phyloP scores from a whole-genome alignment of 208 protist genomes.

The Blechomonas ayalai region DNA sequence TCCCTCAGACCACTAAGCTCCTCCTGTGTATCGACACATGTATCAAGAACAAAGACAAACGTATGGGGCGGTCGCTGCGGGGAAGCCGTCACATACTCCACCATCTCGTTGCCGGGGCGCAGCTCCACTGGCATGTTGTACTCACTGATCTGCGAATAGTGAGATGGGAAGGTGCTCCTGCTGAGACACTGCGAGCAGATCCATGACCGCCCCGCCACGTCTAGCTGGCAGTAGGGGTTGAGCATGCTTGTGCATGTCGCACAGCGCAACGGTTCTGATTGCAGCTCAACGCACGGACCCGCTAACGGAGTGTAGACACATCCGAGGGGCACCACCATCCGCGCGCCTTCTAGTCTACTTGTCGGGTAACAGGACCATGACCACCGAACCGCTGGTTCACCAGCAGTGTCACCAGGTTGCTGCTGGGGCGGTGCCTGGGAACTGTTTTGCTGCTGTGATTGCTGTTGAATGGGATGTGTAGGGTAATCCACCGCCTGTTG shows the following conservation, averaged over 20 bases:
- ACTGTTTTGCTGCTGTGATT: constrained; percentile 21
- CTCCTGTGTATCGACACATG: constrained; percentile 91
- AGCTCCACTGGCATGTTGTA: constrained; percentile 90
- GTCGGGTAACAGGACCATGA: constrained; percentile 95
- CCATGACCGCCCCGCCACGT: constrained; percentile 72
- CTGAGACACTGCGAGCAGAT: constrained; percentile 94
- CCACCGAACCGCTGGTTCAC: constrained; percentile 66
- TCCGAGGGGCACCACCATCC: constrained; percentile 94
- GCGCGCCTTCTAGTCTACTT: constrained; percentile 91
- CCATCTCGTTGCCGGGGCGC: constrained; percentile 85
- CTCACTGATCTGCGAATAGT: constrained; percentile 90
- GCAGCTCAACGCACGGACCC: constrained; percentile 64
- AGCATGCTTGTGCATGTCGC: constrained; percentile 87
- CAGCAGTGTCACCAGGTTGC: not conserved
- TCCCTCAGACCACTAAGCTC: constrained; percentile 93
- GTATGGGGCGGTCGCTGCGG: constrained; percentile 42
- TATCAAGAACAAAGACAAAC: constrained; percentile 98
- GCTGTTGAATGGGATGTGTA: constrained; percentile 10
- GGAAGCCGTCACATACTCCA: constrained; percentile 91
- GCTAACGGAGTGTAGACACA: constrained; percentile 96
- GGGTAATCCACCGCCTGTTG: not conserved
- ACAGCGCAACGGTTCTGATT: constrained; percentile 93
- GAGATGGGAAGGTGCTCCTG: constrained; percentile 93
- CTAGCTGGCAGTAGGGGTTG: constrained; percentile 90
- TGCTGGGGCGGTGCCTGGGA: not conserved